Percentiles rank a stretch among this genome's conserved stretches.
Evolutionary conservation across 1,284 basidiomycete genomes (phyloP).

Genomic region (Moesziomyces sp.): DNA sequence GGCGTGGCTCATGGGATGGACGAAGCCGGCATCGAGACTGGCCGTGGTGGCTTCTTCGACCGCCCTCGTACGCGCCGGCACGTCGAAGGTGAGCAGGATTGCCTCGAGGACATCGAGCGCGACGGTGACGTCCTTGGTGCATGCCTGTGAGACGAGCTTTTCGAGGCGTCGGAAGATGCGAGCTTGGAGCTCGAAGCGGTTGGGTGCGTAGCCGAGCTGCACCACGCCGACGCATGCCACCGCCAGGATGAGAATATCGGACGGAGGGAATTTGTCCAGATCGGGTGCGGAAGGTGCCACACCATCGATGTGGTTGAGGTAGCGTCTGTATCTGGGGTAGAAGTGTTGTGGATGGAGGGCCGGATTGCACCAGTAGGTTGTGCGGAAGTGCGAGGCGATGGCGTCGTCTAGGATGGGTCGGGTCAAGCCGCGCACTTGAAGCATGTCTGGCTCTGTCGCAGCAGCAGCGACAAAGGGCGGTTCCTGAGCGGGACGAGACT

Average conservation of each 20-base stretch:
- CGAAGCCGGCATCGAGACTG: slow-evolving; percentile 30
- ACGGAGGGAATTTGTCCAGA: slow-evolving; percentile 18
- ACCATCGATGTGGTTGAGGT: slow-evolving; percentile 26
- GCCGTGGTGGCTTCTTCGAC: slow-evolving; percentile 29
- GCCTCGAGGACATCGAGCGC: slow-evolving; percentile 38
- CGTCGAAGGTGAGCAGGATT: slow-evolving; percentile 31
- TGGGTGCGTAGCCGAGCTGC: slow-evolving; percentile 18
- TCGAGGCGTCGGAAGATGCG: slow-evolving; percentile 40
- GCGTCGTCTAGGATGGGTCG: slow-evolving; percentile 33
- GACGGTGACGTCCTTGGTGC: slow-evolving; percentile 29
- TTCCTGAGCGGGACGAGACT: slow-evolving; percentile 1
- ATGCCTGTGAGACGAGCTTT: slow-evolving; percentile 32
- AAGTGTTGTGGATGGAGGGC: slow-evolving; percentile 32
- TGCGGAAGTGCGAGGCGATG: slow-evolving; percentile 30
- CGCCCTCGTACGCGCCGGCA: slow-evolving; percentile 21
- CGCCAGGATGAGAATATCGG: slow-evolving; percentile 34
- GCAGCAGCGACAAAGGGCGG: slow-evolving; percentile 9
- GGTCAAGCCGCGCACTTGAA: slow-evolving; percentile 35
- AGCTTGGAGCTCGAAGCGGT: slow-evolving; percentile 42
- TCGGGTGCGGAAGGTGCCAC: slow-evolving; percentile 12
- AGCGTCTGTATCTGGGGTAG: slow-evolving; percentile 25
- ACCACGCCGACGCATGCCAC: slow-evolving; percentile 40
- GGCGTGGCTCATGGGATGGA: slow-evolving; percentile 41
- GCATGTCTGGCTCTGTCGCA: slow-evolving; percentile 20
- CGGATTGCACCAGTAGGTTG: slow-evolving; percentile 42